Percentiles rank a stretch among this genome's conserved stretches.
Evolutionary conservation across 2,329 filamentous ascomycete genomes (phyloP).

Genomic region (Epichloe coenophiala): DNA sequence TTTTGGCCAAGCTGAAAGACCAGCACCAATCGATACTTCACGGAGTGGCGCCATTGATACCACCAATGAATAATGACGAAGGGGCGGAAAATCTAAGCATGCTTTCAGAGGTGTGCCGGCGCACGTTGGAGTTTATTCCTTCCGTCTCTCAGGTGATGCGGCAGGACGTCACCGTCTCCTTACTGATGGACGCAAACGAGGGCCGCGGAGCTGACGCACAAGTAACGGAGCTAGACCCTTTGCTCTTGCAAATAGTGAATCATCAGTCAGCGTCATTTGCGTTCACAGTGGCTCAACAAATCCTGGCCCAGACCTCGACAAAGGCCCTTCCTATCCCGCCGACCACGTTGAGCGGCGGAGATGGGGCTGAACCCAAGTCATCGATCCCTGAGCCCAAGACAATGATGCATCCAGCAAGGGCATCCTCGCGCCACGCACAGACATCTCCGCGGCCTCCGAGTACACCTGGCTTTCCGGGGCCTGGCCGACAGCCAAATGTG

Average conservation of each 20-base stretch:
- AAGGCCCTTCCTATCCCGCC: conserved; percentile 53
- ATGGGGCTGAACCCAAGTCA: conserved; percentile 44
- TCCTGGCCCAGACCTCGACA: conserved; percentile 61
- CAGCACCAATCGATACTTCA: conserved; percentile 46
- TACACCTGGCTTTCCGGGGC: conserved; percentile 42
- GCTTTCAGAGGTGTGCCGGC: conserved; percentile 74
- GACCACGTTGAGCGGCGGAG: conserved; percentile 33
- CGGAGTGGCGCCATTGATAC: conserved; percentile 40
- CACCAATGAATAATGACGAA: conserved; percentile 34
- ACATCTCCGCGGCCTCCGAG: conserved; percentile 23
- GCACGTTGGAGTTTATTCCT: conserved; percentile 74
- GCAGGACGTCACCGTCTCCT: conserved; percentile 53
- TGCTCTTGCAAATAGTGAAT: conserved; percentile 45
- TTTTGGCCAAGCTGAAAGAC: conserved; percentile 47
- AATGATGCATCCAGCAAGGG: conserved; percentile 54
- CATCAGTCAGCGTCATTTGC: conserved; percentile 68
- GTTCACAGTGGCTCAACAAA: conserved; percentile 62
- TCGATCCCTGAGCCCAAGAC: conserved; percentile 56
- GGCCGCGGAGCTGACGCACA: conserved; percentile 20
- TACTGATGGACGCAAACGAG: conserved; percentile 31
- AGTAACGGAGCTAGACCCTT: conserved; percentile 16
- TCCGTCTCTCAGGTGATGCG: conserved; percentile 68
- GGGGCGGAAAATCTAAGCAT: conserved; percentile 63
- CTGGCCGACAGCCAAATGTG: conserved; percentile 24
- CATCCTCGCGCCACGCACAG: conserved; percentile 43